Percentiles rank a stretch among this genome's conserved stretches.
Evolutionary conservation across 106 monocot species (phyloP).

Genomic region (Allium cepa): DNA sequence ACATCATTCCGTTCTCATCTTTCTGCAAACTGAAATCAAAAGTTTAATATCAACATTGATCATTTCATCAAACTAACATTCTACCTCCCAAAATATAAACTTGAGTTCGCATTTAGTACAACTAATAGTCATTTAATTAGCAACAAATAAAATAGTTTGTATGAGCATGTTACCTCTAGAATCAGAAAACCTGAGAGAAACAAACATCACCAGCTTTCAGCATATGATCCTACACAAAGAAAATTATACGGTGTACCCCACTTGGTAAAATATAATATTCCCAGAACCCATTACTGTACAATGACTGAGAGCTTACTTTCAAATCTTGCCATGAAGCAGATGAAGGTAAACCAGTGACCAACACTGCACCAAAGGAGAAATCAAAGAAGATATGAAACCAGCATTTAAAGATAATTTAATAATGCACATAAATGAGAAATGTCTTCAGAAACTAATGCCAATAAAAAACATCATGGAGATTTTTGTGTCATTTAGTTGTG

Average conservation of each 20-base stretch:
- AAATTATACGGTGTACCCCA: background rate
- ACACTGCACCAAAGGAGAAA: conserved; percentile 25
- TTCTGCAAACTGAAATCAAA: no score
- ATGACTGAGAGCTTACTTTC: conserved; percentile 31
- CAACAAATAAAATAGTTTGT: no score
- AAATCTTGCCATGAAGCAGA: conserved; percentile 98
- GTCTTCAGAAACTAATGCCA: background rate
- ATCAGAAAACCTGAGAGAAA: conserved; percentile 89
- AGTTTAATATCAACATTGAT: no score
- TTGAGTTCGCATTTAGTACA: no score
- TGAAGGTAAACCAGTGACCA: conserved; percentile 83
- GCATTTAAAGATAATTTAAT: no score
- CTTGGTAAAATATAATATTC: no score
- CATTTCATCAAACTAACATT: no score
- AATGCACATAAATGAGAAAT: no score
- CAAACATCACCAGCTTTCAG: conserved; percentile 96
- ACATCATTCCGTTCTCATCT: no score
- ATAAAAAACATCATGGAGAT: background rate
- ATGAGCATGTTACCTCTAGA: conserved; percentile 36
- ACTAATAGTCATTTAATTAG: no score
- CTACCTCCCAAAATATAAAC: background rate
- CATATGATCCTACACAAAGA: conserved; percentile 60
- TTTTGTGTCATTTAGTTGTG: no score
- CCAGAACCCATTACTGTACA: no score
- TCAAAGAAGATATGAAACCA: background rate